Base-by-base conservation (phyloP, 148 eudicot species). In the Chenopodium suecicum region DNA sequence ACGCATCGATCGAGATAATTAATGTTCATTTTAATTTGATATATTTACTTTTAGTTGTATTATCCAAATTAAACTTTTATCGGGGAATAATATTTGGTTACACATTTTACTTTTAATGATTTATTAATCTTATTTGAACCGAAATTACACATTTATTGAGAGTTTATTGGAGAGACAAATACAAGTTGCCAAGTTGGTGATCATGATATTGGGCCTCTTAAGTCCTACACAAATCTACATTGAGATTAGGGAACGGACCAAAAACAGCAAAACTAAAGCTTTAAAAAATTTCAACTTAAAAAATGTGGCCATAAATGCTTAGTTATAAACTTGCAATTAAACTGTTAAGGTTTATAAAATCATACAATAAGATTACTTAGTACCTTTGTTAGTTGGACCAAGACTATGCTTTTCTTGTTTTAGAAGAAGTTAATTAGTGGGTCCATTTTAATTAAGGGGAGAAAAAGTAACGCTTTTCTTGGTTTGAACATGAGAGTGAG, bases 381-480 rank as follows among this genome's bases (percentile, higher is more conserved):
- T 41, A 66, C 64, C 86, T 86, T 84, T 79, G 75, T 79, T 56
- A 79, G 81, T 87, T 84, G 85, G 84, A 87, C 89, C 86, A 91
- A 88, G 91, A 90, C 93, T 90, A 87, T 93, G 93, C 97, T 90
- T 93, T 93, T 91, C 93, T 91, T 93, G 82, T 85, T 77, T 87
- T 70, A 77, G 80, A 90, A 41, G 44, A 41, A 41, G 44, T 41
- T 41, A 41, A 41, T 41, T 41, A 41, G 44, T 41, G 44, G 41
- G 44, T 6, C 44, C 44, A 41, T 41, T 77, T 77, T 76, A 70
- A 62, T 52, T 76, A 67, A 67, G 56, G 44, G 3, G 11, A 23
- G 6, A 29, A 2, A 37, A 37, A 25, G 11, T 7, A 47, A 56
- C 25, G 25, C 47, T 60, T 69, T 68, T 44, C 2, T 31, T 41